phyloP scores from a whole-genome alignment of 768 basidiomycete species.

The Boletus sp. region DNA sequence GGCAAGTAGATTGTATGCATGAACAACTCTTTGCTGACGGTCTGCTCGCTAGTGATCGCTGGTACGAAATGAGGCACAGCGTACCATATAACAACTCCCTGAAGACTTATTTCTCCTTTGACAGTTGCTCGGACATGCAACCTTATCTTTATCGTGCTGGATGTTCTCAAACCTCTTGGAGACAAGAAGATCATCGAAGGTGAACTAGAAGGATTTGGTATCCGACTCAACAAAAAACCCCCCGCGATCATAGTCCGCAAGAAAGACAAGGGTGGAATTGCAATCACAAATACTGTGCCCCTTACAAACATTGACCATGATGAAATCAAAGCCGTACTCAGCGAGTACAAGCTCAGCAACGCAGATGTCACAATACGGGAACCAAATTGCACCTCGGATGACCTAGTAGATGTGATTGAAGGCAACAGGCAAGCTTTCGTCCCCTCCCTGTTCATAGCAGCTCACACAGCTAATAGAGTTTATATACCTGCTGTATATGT shows the following conservation, averaged over 20 bases:
- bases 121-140: slow-evolving; percentile 96
- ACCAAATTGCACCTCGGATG: slow-evolving; percentile 88
- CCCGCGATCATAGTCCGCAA: slow-evolving; percentile 80
- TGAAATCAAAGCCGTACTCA: slow-evolving; percentile 91
- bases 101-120: slow-evolving; percentile 1
- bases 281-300: slow-evolving; percentile 95
- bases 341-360: slow-evolving; percentile 89
- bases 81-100: slow-evolving; percentile 3
- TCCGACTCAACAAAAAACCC: slow-evolving; percentile 91
- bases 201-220: slow-evolving; percentile 98
- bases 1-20: slow-evolving; percentile 40
- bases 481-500: slow-evolving; percentile 93
- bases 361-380: slow-evolving; percentile 91
- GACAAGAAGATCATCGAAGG: slow-evolving; percentile 90
- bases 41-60: slow-evolving; percentile 56
- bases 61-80: slow-evolving; percentile 43
- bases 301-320: slow-evolving; percentile 94
- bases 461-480: slow-evolving; percentile 49
- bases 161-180: slow-evolving; percentile 96
- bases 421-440: slow-evolving; percentile 65
- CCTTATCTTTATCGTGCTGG: slow-evolving; percentile 96
- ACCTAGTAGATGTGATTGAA: slow-evolving; percentile 95
- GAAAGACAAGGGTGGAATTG: slow-evolving; percentile 88
- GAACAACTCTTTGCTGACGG: slow-evolving; percentile 19
- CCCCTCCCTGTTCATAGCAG: background rate